Conservation (phyloP, 1,139 yeast genomes). For the Kluyveromyces marxianus region DNA sequence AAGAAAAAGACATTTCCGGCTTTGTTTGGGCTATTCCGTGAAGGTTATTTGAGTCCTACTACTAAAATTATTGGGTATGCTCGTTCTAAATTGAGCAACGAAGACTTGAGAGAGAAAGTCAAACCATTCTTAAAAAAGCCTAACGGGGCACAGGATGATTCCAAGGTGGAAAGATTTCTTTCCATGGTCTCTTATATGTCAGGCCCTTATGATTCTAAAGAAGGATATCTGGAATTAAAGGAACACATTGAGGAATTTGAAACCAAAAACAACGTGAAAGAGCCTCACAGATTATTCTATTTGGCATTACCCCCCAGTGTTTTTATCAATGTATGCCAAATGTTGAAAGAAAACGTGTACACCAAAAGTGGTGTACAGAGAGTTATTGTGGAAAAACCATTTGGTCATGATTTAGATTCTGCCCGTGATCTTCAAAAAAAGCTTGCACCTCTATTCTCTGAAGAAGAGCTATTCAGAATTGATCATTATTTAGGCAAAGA, state of each 20-base stretch:
- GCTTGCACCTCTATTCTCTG: constrained; percentile 79
- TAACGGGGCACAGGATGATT: constrained; percentile 38
- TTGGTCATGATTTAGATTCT: constrained; percentile 82
- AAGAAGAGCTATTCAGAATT: constrained; percentile 88
- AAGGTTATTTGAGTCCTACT: constrained; percentile 66
- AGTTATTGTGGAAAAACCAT: constrained; percentile 92
- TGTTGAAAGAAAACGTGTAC: constrained; percentile 64
- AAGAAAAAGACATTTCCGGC: constrained; percentile 93
- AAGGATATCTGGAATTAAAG: constrained; percentile 58
- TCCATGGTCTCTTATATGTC: constrained; percentile 56
- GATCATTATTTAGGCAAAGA: constrained; percentile 98
- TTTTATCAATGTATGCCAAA: constrained; percentile 69
- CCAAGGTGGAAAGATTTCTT: constrained; percentile 57
- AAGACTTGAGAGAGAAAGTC: constrained; percentile 61
- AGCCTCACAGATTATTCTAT: constrained; percentile 74
- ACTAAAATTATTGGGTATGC: constrained; percentile 88
- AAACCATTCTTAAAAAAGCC: constrained; percentile 57
- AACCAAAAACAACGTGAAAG: constrained; percentile 34
- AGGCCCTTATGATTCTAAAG: constrained; percentile 75
- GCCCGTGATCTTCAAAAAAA: constrained; percentile 69
- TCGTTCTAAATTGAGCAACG: constrained; percentile 61
- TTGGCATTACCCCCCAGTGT: constrained; percentile 93
- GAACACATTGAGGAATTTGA: constrained; percentile 54
- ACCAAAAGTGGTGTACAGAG: constrained; percentile 65
- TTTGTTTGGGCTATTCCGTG: constrained; percentile 63